These are phyloP conservation scores for Metarhizium anisopliae DNA, from an alignment of 2,329 filamentous ascomycete genomes.

Conservation along the genomic window DNA sequence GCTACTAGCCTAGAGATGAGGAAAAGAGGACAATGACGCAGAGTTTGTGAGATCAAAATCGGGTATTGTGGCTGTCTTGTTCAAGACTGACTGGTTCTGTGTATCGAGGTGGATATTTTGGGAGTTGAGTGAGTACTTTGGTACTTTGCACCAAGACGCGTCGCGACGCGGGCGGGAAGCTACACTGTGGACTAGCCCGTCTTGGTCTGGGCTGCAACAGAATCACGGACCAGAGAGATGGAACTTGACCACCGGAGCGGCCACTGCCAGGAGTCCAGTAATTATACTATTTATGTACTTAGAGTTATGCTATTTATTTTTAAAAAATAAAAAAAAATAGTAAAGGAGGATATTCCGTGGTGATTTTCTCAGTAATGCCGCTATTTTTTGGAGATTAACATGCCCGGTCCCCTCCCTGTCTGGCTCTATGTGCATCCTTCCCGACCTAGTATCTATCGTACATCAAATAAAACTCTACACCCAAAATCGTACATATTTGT, in stretches of 20 bases:
- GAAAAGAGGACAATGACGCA: not conserved
- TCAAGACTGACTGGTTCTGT: not conserved
- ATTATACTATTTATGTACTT: no score
- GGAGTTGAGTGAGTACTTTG: conserved; percentile 6
- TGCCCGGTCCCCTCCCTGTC: not conserved
- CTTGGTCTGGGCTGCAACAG: not conserved
- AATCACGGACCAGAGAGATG: not conserved
- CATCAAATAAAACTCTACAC: not conserved
- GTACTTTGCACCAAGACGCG: conserved; percentile 18
- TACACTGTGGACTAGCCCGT: not conserved
- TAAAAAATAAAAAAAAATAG: no score
- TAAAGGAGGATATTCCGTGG: not conserved
- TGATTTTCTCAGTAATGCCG: not conserved
- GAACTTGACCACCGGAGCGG: no score
- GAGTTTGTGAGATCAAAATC: not conserved
- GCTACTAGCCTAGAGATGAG: not conserved
- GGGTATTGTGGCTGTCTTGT: not conserved
- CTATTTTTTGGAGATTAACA: not conserved
- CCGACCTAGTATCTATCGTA: not conserved
- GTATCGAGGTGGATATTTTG: not conserved
- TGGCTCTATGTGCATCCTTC: not conserved
- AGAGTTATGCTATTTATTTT: no score
- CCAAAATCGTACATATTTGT: not conserved
- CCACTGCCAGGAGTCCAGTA: no score
- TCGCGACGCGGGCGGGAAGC: conserved; percentile 15